Evolutionary conservation across 306 rosid species (phyloP).

Genomic region (Ormosia semicastrata): DNA sequence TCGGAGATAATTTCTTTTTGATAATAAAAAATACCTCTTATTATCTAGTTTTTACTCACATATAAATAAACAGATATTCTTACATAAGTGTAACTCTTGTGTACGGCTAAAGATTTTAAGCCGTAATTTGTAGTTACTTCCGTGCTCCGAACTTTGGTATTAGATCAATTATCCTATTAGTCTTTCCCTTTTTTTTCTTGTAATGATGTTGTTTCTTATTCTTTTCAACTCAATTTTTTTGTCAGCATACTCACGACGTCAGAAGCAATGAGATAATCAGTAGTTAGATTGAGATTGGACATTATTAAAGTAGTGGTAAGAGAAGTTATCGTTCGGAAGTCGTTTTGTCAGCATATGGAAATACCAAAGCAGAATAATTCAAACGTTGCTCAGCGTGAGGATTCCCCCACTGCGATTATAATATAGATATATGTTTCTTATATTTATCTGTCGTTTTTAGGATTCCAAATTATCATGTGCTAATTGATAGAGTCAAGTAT

Average conservation of each 20-base stretch:
- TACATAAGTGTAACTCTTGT: too few species aligned
- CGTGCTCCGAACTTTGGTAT: too few species aligned
- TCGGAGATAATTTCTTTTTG: too few species aligned
- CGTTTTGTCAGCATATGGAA: not conserved
- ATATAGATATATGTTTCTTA: not conserved
- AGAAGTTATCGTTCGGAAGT: not conserved
- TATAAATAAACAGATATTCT: too few species aligned
- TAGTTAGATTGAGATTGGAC: not conserved
- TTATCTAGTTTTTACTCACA: too few species aligned
- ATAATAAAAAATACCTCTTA: too few species aligned
- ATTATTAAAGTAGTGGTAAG: not conserved
- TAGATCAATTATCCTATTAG: too few species aligned
- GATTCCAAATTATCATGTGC: constrained; percentile 14
- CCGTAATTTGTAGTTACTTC: too few species aligned
- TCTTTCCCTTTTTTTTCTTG: not conserved
- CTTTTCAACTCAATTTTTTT: not conserved
- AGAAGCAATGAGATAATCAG: not conserved
- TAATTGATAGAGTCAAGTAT: not conserved
- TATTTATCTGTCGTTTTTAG: not conserved
- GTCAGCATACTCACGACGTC: not conserved
- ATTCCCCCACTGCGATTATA: not conserved
- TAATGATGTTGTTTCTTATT: not conserved
- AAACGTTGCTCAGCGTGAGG: not conserved
- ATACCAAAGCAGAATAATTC: not conserved
- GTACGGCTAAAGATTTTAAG: too few species aligned